Conservation (phyloP, 2,329 filamentous ascomycete species). For the Blumeria hordei region DNA sequence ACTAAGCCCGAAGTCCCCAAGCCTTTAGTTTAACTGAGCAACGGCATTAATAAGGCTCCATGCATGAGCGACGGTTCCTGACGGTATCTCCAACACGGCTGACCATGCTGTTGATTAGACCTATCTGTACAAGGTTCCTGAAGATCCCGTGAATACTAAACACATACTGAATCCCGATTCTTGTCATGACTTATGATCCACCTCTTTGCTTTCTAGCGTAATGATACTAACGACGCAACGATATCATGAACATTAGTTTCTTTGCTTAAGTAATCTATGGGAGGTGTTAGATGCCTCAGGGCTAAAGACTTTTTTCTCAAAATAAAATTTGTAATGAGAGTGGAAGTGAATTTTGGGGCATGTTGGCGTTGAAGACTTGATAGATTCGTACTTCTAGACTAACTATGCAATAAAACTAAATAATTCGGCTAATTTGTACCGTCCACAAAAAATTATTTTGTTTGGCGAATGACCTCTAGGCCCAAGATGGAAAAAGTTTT, state of each 20-base stretch:
- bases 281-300: no score
- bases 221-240: slow-evolving; percentile 13
- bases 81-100: neutral
- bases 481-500: no score
- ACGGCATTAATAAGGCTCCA: slow-evolving; percentile 6
- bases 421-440: no score
- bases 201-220: slow-evolving; percentile 8
- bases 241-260: slow-evolving; percentile 9
- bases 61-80: neutral
- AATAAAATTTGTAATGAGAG: no score
- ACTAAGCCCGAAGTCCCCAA: slow-evolving; percentile 6
- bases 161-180: neutral
- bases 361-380: no score
- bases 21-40: slow-evolving; percentile 15
- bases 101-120: slow-evolving; percentile 2
- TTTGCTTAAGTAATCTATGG: no score
- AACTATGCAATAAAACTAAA: no score
- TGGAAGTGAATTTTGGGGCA: no score
- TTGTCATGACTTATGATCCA: neutral
- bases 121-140: slow-evolving; percentile 1
- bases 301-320: no score
- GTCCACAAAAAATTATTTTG: no score
- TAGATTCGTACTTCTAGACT: no score
- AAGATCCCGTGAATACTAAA: slow-evolving; percentile 3
- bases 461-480: no score